phyloP scores from a whole-genome alignment of 2,329 filamentous ascomycete genomes.

The Penicillium glabrum region DNA sequence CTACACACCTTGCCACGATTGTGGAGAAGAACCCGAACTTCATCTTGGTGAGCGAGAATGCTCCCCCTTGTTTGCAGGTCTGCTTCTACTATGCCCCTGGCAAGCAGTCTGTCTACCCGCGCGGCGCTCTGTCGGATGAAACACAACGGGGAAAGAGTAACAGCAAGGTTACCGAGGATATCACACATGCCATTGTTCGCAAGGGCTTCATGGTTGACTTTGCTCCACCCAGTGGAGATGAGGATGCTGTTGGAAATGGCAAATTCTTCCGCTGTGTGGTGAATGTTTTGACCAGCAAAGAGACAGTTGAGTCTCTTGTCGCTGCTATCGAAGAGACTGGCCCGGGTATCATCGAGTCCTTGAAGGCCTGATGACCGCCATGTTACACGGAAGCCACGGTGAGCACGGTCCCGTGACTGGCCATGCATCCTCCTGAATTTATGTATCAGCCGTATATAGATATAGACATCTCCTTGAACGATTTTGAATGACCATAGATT shows the following conservation, averaged over 20 bases:
- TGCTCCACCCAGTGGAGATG: constrained; percentile 53
- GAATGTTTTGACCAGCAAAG: constrained; percentile 59
- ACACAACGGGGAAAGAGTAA: constrained; percentile 48
- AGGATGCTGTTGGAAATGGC: constrained; percentile 54
- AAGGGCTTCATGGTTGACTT: constrained; percentile 71
- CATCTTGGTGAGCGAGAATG: constrained; percentile 69
- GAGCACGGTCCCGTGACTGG: neutral
- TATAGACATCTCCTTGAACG: neutral
- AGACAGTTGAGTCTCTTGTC: constrained; percentile 64
- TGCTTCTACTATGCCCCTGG: constrained; percentile 83
- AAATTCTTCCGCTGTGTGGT: constrained; percentile 70
- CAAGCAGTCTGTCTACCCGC: constrained; percentile 48
- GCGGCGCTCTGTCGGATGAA: constrained; percentile 34
- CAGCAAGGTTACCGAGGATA: constrained; percentile 55
- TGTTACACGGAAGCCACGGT: neutral
- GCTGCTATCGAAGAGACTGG: constrained; percentile 56
- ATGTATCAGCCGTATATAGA: neutral
- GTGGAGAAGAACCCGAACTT: constrained; percentile 62
- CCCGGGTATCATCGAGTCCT: constrained; percentile 29
- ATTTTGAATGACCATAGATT: neutral
- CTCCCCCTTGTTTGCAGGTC: constrained; percentile 86
- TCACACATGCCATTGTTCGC: constrained; percentile 55
- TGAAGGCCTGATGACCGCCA: constrained; percentile 18
- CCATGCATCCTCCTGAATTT: neutral
- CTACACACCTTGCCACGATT: constrained; percentile 64